Evolutionary conservation across 768 basidiomycete species (phyloP), one percentile per base, ranked within the genome.

Genomic region (Amanita brunnescens): DNA sequence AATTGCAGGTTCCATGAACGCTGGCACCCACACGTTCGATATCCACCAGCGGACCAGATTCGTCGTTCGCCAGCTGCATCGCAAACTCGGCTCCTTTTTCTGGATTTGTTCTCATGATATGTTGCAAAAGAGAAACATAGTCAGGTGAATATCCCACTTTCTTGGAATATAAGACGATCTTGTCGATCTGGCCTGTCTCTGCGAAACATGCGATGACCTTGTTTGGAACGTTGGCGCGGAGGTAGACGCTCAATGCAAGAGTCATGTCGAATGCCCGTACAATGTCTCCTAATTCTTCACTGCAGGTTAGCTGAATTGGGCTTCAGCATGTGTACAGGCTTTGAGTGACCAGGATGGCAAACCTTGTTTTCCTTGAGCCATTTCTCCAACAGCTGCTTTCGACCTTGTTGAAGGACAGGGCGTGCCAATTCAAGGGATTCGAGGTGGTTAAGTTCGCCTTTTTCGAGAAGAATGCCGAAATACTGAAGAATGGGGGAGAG

Each of bases 301-400:
- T 93, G 72, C 96, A 99, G 51, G 95, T 94, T 48, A 99, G 83
- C 92, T 96, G 35, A 23, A 24, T 8, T 23, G 9, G n/a, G 8
- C 5, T 26, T 49, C 30, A 6, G 20, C 41, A 29, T 13, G 16
- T 14, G n/a, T 18, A 13, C 38, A 30, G 10, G 8, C 39, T 20
- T 44, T n/a, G n/a, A n/a, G n/a, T n/a, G n/a, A n/a, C n/a, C n/a
- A n/a, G n/a, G 26, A 21, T 24, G 42, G 66, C 50, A 40, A 41
- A 85, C 93, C 83, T 98, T 99, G 73, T 96, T 97, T 76, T 99
- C 96, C 70, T 99, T 99, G 55, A 99, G 71, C 96, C 96, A 99
- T 62, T 98, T 98, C 74, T 99, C 96, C 13, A 99, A 74, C 40
- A 98, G 73, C 61, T 97, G 91, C 70, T 99, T 98, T 66, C 92